Base-by-base conservation (phyloP, 179 eudicot genomes). In the Sideroxylon spinosum region DNA sequence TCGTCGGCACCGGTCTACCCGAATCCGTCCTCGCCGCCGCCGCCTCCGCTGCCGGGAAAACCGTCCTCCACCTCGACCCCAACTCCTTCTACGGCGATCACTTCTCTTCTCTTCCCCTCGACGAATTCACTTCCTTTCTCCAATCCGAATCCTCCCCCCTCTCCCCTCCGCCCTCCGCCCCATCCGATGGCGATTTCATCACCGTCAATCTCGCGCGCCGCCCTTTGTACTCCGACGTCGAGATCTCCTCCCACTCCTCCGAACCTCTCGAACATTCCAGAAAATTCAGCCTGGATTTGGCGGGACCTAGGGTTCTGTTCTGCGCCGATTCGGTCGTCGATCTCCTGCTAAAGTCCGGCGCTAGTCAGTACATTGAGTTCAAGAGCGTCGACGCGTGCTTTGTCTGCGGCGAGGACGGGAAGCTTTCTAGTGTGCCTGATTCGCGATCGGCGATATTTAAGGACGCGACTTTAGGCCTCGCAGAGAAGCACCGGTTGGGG, bases 61-160 rank as follows among this genome's bases (percentile, higher is more conserved):
- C 98, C 64, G 97, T 93, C 86, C 97, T 95, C 84, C 97, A 93
- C 81, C 89, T 95, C 67, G 98, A 95, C 77, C 92, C 97, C 12
- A 93, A 89, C 86, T 85, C 97, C 72, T 91, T 84, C 84, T 95
- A 95, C 80, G 98, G 98, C 76, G 74, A 84, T 71, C 93, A 86
- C 81, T 91, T 85, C 88, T 73, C 98, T 71, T 87, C 95, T 74
- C 90, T 89, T 74, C 83, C 91, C 52, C 85, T 88, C 72, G 66
- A 84, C 57, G 90, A 89, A 19, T 76, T 91, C 62, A 57, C 85
- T 63, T 76, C 90, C 76, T 87, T 82, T 78, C 82, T 91, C 74
- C 84, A 74, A 63, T 66, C 86, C 48, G 81, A 84, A 52, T 82
- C 84, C 79, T 61, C 78, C 60, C 64, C 1, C 52, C 52, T 9